Conservation (phyloP, 352 stramenopile species). For the Globisporangium okanoganense region DNA sequence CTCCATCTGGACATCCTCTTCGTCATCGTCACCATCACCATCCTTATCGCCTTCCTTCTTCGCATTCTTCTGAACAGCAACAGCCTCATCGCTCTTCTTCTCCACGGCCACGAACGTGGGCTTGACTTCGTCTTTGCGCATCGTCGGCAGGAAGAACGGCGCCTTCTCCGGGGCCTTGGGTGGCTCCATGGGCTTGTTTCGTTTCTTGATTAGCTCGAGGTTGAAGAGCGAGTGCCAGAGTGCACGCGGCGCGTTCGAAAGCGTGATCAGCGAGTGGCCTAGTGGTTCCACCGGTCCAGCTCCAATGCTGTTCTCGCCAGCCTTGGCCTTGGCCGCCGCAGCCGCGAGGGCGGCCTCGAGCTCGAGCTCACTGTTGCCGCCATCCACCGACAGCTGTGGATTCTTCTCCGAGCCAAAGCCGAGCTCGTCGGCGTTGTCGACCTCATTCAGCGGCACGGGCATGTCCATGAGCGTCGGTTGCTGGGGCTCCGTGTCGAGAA, state of each 20-base stretch:
- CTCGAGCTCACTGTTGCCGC: slow-evolving; percentile 10
- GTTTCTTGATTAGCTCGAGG: slow-evolving; percentile 94
- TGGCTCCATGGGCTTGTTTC: slow-evolving; percentile 94
- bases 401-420: slow-evolving; percentile 55
- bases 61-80: neutral
- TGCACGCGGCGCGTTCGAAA: slow-evolving; percentile 73
- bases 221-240: slow-evolving; percentile 91
- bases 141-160: slow-evolving; percentile 95
- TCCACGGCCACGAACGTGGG: slow-evolving; percentile 68
- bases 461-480: slow-evolving; percentile 89
- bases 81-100: slow-evolving; percentile 4
- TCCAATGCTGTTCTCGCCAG: slow-evolving; percentile 31
- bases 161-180: slow-evolving; percentile 93
- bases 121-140: slow-evolving; percentile 73
- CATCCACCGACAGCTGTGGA: slow-evolving; percentile 32
- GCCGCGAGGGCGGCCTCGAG: slow-evolving; percentile 19
- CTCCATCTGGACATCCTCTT: slow-evolving; percentile 36
- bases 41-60: slow-evolving; percentile 18
- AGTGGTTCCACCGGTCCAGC: slow-evolving; percentile 47
- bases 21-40: slow-evolving; percentile 17
- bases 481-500: slow-evolving; percentile 69
- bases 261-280: slow-evolving; percentile 60
- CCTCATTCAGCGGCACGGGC: slow-evolving; percentile 84
- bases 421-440: slow-evolving; percentile 63
- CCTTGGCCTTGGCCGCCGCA: slow-evolving; percentile 41